Percentiles rank a stretch among this genome's conserved stretches.
phyloP scores from a whole-genome alignment of 2,329 filamentous ascomycete species.

The Cytospora chrysosperma region DNA sequence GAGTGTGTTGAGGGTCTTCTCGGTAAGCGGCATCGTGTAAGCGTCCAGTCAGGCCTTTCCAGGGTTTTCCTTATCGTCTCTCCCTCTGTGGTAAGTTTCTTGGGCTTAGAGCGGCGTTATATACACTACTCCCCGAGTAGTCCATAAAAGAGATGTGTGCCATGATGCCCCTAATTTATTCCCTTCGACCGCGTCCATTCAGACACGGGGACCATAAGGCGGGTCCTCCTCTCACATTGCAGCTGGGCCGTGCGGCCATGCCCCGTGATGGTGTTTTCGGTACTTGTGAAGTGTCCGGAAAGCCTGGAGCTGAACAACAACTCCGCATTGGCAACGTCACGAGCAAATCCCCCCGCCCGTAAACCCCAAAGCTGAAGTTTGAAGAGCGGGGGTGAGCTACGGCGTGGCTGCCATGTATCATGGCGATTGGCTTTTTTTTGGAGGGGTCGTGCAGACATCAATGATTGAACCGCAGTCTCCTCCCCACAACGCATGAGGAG shows the following conservation, averaged over 20 bases:
- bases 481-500: too few relatives aligned
- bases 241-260: background rate
- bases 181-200: background rate
- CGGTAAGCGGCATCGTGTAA: slow-evolving; percentile 25
- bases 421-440: background rate
- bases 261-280: too few relatives aligned
- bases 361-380: background rate
- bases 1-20: slow-evolving; percentile 26
- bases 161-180: background rate
- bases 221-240: background rate
- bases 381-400: background rate
- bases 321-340: background rate
- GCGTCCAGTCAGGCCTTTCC: background rate
- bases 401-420: background rate
- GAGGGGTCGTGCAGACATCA: background rate
- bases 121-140: background rate
- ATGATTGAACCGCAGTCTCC: background rate
- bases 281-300: too few relatives aligned
- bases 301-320: too few relatives aligned
- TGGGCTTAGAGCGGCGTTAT: background rate
- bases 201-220: background rate
- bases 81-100: background rate
- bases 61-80: background rate
- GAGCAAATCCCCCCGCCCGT: background rate
- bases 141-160: background rate